Percentiles rank a stretch among this genome's conserved stretches.
Evolutionary conservation across 441 rosid species (phyloP).

Genomic region (Theobroma grandiflorum): DNA sequence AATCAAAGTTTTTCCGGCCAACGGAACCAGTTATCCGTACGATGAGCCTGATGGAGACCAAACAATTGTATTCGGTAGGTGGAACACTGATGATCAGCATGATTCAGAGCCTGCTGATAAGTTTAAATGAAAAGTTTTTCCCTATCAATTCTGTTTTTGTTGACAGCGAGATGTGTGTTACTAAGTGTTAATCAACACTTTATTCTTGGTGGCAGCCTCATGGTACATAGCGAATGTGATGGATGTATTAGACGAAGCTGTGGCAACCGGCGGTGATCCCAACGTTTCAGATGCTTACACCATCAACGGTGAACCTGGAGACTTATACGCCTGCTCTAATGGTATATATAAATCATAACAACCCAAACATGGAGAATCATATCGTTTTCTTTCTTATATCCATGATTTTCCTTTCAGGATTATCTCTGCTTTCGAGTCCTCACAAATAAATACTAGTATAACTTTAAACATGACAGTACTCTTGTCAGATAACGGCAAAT

Average conservation of each 20-base stretch:
- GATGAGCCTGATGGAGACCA: constrained; percentile 41
- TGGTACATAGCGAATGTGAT: constrained; percentile 49
- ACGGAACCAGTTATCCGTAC: constrained; percentile 44
- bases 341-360: constrained; percentile 27
- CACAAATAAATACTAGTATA: too few species aligned
- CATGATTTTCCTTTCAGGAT: too few species aligned
- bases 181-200: constrained; percentile 5
- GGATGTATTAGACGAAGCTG: constrained; percentile 24
- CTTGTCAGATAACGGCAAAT: too few species aligned
- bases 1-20: constrained; percentile 49
- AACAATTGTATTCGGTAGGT: not conserved
- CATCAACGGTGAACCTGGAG: constrained; percentile 57
- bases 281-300: constrained; percentile 52
- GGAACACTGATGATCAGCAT: not conserved
- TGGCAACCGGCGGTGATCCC: constrained; percentile 39
- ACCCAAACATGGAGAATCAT: not conserved
- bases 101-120: not conserved
- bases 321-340: constrained; percentile 42
- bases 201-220: constrained; percentile 49
- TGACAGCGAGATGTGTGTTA: not conserved
- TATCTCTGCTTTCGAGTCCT: too few species aligned
- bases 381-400: not conserved
- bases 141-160: not conserved
- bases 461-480: too few species aligned
- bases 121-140: not conserved